Evolutionary conservation across 169 alveolate genomes (phyloP).

Genomic region (Toxoplasma gondii): DNA sequence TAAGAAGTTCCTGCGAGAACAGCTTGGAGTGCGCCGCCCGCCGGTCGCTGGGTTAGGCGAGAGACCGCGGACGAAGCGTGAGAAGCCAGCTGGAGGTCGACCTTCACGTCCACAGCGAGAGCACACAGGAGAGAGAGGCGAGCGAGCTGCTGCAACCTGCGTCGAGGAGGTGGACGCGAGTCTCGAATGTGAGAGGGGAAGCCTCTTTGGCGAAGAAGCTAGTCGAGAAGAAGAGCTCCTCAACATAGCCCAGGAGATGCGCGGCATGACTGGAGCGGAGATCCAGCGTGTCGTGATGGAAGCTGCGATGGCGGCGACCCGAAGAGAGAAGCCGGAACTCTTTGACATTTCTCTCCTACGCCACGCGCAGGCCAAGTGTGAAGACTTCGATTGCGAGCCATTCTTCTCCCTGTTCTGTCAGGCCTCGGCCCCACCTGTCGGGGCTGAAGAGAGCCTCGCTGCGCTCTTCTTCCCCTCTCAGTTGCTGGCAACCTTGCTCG

Average conservation of each 20-base stretch:
- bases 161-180: neutral
- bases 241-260: neutral
- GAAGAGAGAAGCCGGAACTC: neutral
- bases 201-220: neutral
- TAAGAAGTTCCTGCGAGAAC: neutral
- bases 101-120: neutral
- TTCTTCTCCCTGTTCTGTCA: neutral
- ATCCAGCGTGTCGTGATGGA: neutral
- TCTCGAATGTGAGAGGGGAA: neutral
- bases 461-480: neutral
- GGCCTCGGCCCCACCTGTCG: neutral
- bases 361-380: neutral
- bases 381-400: neutral
- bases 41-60: neutral
- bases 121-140: neutral
- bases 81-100: neutral
- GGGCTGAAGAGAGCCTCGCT: neutral
- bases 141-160: neutral
- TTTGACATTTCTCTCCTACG: neutral
- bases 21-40: neutral
- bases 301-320: neutral
- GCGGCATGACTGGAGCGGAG: slow-evolving; percentile 11
- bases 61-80: neutral
- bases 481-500: neutral
- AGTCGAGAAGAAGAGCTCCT: neutral